phyloP scores from a whole-genome alignment of 345 rosid genomes.

The Psidium guajava region DNA sequence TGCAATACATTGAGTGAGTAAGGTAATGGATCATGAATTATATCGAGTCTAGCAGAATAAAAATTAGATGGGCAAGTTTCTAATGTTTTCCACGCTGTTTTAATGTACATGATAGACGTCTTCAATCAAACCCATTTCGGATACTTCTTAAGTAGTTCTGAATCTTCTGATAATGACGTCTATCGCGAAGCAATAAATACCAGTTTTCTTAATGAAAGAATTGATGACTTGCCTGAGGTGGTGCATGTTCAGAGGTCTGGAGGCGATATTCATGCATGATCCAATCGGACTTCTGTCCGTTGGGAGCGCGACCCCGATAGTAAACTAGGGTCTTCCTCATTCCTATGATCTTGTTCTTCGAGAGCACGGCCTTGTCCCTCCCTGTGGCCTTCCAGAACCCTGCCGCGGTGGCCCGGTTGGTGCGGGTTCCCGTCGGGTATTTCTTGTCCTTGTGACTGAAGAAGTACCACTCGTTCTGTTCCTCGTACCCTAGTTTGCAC shows the following conservation, averaged over 20 bases:
- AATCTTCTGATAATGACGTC: background rate
- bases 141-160: background rate
- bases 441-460: conserved; percentile 97
- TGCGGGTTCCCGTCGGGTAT: conserved; percentile 89
- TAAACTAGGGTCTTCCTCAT: conserved; percentile 97
- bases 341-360: conserved; percentile 67
- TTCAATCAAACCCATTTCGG: background rate
- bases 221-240: conserved; percentile 46
- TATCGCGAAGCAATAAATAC: background rate
- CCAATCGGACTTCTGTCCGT: conserved; percentile 87
- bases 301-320: conserved; percentile 90
- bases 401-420: conserved; percentile 68
- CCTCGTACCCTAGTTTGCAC: conserved; percentile 73
- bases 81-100: background rate
- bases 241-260: conserved; percentile 58
- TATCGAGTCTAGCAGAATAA: background rate
- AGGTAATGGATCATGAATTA: background rate
- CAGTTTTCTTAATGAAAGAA: background rate
- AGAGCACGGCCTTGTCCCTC: conserved; percentile 80
- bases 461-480: conserved; percentile 92
- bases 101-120: background rate
- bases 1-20: conserved; percentile 10
- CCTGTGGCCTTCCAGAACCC: conserved; percentile 99
- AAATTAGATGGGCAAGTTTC: too few relatives aligned
- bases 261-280: conserved; percentile 94